A percentile compares a stretch with the other conserved stretches of the same genome.
Conservation (phyloP, 768 basidiomycete species). For the Tricholoma furcatifolium region DNA sequence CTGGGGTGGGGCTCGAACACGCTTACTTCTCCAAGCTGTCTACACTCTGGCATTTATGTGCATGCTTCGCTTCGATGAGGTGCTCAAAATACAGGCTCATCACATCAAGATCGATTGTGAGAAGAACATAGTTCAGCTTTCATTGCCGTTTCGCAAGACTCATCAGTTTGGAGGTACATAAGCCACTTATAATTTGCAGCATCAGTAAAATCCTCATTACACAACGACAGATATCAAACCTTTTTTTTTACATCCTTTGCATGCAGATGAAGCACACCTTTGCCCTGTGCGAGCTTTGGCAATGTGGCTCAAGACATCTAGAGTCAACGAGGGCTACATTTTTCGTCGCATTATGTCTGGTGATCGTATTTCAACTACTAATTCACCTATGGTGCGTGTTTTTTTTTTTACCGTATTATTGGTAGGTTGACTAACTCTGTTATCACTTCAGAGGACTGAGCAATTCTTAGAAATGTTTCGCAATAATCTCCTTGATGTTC, state of each 20-base stretch:
- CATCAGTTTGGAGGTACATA: conserved; percentile 26
- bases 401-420: too few relatives aligned
- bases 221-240: conserved; percentile 30
- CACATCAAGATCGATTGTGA: conserved; percentile 17
- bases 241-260: conserved; percentile 23
- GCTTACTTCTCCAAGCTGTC: conserved; percentile 26
- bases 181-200: too few relatives aligned
- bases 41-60: conserved; percentile 34
- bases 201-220: too few relatives aligned
- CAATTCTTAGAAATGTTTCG: conserved; percentile 37
- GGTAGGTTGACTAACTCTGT: too few relatives aligned
- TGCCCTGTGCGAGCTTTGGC: conserved; percentile 33
- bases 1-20: conserved; percentile 29
- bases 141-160: conserved; percentile 26
- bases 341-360: conserved; percentile 28
- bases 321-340: conserved; percentile 26
- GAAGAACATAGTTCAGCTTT: conserved; percentile 14
- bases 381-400: conserved; percentile 23
- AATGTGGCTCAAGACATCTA: conserved; percentile 24
- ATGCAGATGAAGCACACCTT: conserved; percentile 25
- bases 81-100: conserved; percentile 30
- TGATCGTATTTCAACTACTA: conserved; percentile 24
- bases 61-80: conserved; percentile 32
- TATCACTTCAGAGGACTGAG: conserved; percentile 28
- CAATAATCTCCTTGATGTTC: conserved; percentile 39